These are phyloP conservation scores for Priceomyces carsonii DNA, from an alignment of 805 yeast species.

Conservation along the genomic window DNA sequence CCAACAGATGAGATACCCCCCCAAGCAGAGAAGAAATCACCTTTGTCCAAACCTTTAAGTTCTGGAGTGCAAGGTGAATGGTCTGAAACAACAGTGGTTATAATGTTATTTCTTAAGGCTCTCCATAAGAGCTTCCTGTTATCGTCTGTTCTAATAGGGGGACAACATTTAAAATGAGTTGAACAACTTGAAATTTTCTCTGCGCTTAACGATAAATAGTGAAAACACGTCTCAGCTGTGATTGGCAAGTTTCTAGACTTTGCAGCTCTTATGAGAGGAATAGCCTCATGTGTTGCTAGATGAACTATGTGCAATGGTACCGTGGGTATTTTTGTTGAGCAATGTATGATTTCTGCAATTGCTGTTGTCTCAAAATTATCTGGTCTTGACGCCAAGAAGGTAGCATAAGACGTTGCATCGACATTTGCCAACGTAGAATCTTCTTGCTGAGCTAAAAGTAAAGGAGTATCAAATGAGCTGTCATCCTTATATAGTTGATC, in stretches of 20 bases:
- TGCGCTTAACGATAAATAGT: constrained; percentile 75
- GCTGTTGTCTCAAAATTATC: constrained; percentile 87
- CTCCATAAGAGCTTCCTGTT: constrained; percentile 78
- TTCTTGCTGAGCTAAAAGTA: constrained; percentile 42
- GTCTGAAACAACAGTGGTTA: constrained; percentile 88
- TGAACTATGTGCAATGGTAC: constrained; percentile 88
- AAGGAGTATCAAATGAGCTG: constrained; percentile 28
- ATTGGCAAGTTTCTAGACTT: constrained; percentile 58
- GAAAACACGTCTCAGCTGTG: constrained; percentile 93
- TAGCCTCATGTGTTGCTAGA: constrained; percentile 79
- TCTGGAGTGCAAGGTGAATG: constrained; percentile 97
- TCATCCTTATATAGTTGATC: constrained; percentile 12
- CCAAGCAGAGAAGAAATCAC: constrained; percentile 93
- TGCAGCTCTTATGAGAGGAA: constrained; percentile 72
- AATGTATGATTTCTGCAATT: constrained; percentile 65
- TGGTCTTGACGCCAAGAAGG: constrained; percentile 84
- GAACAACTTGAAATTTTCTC: constrained; percentile 76
- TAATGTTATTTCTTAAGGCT: constrained; percentile 64
- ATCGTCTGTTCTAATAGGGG: constrained; percentile 80
- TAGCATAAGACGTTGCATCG: constrained; percentile 65
- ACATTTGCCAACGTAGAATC: constrained; percentile 43
- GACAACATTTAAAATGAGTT: constrained; percentile 91
- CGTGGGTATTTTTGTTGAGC: constrained; percentile 57
- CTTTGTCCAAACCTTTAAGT: constrained; percentile 74
- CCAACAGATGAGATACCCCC: constrained; percentile 96